Evolutionary conservation across 495 filamentous ascomycete genomes (phyloP).

Genomic region (Hypomontagnella submonticulosa): DNA sequence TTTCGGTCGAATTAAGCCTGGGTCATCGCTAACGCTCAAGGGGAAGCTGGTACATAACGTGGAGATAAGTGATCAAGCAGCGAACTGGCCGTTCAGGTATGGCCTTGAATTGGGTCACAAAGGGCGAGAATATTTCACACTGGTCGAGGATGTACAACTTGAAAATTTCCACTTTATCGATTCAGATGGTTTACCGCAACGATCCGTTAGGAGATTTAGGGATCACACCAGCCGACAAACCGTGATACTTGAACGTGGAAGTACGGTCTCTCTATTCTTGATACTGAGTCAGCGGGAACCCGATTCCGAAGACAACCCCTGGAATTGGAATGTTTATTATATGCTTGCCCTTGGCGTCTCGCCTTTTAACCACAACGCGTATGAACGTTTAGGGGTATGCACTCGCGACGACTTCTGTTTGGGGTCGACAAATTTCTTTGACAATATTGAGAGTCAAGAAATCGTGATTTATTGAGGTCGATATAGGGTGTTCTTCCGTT

Average conservation of each 20-base stretch:
- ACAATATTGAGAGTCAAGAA: too few relatives aligned
- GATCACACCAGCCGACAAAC: background rate
- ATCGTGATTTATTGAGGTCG: too few relatives aligned
- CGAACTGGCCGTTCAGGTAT: background rate
- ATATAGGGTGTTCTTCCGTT: background rate
- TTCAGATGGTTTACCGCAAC: slow-evolving; percentile 4
- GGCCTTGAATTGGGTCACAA: too few relatives aligned
- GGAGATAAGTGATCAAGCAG: background rate
- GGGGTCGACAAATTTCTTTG: too few relatives aligned
- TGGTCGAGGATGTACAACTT: background rate
- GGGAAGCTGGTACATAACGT: slow-evolving; percentile 6
- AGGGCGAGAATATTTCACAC: too few relatives aligned
- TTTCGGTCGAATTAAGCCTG: slow-evolving; percentile 10
- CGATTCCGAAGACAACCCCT: too few relatives aligned
- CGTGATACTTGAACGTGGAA: background rate
- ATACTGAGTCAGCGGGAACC: background rate
- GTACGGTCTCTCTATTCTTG: slow-evolving; percentile 7
- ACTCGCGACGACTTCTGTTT: too few relatives aligned
- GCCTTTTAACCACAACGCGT: slow-evolving; percentile 4
- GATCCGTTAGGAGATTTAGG: slow-evolving; percentile 10
- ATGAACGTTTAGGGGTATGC: slow-evolving; percentile 4
- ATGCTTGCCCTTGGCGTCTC: slow-evolving; percentile 15
- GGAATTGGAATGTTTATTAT: background rate
- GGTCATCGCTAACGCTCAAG: slow-evolving; percentile 10
- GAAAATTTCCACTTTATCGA: slow-evolving; percentile 9